A percentile compares a stretch with the other conserved stretches of the same genome.
Evolutionary conservation across 305 asterid species (phyloP).

Genomic region (Fraxinus latifolia): DNA sequence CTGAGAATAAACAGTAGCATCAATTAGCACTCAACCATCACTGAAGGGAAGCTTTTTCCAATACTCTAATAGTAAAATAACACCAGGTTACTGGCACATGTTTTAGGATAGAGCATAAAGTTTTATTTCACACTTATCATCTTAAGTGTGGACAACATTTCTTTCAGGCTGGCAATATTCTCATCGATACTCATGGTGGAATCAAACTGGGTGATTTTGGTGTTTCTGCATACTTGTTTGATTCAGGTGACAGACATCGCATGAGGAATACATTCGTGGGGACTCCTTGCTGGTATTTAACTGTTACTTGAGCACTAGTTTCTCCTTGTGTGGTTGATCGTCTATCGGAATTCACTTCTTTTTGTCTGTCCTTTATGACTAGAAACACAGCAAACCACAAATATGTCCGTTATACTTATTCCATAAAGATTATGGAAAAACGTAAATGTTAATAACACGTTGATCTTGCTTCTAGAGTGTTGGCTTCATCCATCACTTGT

Average conservation of each 20-base stretch:
- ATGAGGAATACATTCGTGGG: slow-evolving; percentile 95
- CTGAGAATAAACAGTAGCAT: background rate
- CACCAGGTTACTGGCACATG: background rate
- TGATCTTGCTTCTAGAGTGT: slow-evolving; percentile 14
- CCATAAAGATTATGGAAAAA: background rate
- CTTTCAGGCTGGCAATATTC: slow-evolving; percentile 89
- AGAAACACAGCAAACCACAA: slow-evolving; percentile 2
- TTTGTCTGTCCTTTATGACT: slow-evolving; percentile 2
- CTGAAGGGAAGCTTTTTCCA: background rate
- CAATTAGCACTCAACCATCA: background rate
- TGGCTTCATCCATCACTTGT: slow-evolving; percentile 15
- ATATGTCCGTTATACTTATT: background rate
- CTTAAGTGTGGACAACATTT: slow-evolving; percentile 10
- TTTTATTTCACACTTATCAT: slow-evolving; percentile 8
- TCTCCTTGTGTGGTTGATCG: background rate
- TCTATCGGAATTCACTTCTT: background rate
- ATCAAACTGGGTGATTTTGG: slow-evolving; percentile 97
- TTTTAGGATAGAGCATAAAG: background rate
- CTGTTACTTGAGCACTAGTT: background rate
- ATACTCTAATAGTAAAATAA: background rate
- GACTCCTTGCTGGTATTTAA: slow-evolving; percentile 90
- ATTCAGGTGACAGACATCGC: slow-evolving; percentile 91
- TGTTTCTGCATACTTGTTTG: slow-evolving; percentile 96
- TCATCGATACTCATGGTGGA: slow-evolving; percentile 77
- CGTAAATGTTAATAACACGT: background rate